phyloP scores from a whole-genome alignment of 768 basidiomycete genomes.

The Russula foetens region DNA sequence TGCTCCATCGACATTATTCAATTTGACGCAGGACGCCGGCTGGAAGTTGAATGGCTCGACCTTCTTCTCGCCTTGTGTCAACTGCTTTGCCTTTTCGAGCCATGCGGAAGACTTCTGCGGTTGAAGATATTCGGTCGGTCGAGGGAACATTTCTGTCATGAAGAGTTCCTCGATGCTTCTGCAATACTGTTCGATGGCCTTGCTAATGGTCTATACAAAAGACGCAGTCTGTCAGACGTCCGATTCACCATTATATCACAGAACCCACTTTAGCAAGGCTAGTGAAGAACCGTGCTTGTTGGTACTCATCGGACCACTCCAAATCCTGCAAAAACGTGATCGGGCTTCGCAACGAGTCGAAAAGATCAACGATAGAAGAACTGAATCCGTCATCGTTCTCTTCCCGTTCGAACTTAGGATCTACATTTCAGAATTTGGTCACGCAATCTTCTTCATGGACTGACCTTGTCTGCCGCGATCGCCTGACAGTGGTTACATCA shows the following conservation, averaged over 20 bases:
- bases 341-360: slow-evolving; percentile 88
- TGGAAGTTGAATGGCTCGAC: slow-evolving; percentile 93
- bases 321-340: slow-evolving; percentile 82
- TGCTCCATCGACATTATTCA: slow-evolving; percentile 95
- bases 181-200: slow-evolving; percentile 89
- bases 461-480: slow-evolving; percentile 74
- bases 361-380: slow-evolving; percentile 95
- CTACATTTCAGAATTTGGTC: not conserved
- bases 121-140: slow-evolving; percentile 67
- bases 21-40: slow-evolving; percentile 90
- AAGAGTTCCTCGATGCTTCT: slow-evolving; percentile 81
- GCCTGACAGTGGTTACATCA: slow-evolving; percentile 38
- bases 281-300: slow-evolving; percentile 86
- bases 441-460: not conserved
- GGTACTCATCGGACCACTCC: slow-evolving; percentile 87
- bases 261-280: slow-evolving; percentile 68
- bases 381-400: slow-evolving; percentile 77
- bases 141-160: slow-evolving; percentile 92
- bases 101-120: slow-evolving; percentile 84
- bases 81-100: slow-evolving; percentile 78
- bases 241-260: not conserved
- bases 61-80: slow-evolving; percentile 81
- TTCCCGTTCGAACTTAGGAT: slow-evolving; percentile 63
- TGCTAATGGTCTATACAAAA: slow-evolving; percentile 67
- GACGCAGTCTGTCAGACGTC: not conserved